Percentiles rank a stretch among this genome's conserved stretches.
phyloP scores from a whole-genome alignment of 179 eudicot genomes.

The Silene noctiflora region DNA sequence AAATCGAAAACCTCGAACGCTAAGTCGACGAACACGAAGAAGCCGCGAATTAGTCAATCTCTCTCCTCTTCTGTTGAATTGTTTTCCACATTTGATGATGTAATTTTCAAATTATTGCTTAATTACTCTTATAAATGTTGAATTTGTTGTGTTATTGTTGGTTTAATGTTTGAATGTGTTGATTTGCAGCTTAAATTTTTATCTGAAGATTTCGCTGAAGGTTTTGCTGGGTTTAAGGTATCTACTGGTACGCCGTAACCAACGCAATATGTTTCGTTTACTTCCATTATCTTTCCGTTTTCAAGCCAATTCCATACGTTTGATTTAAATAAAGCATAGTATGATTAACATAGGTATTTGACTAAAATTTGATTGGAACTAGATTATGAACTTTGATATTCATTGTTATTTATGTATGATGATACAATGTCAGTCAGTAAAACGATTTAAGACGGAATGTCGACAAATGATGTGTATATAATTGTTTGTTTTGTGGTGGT shows the following conservation, averaged over 20 bases:
- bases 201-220: conserved; percentile 67
- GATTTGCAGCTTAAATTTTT: conserved; percentile 57
- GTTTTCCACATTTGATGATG: conserved; percentile 50
- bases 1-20: conserved; percentile 25
- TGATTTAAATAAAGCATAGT: neutral
- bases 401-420: neutral
- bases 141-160: neutral
- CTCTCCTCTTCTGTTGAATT: conserved; percentile 19
- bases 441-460: conserved; percentile 3
- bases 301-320: too few species aligned
- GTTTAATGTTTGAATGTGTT: neutral
- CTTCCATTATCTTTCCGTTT: too few species aligned
- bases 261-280: neutral
- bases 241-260: conserved; percentile 67
- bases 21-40: conserved; percentile 36
- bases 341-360: neutral
- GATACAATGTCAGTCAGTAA: neutral
- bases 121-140: neutral
- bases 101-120: neutral
- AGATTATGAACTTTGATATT: neutral
- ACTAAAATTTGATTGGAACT: neutral
- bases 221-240: conserved; percentile 69
- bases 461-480: neutral
- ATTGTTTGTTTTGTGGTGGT: neutral
- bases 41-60: conserved; percentile 34